Conservation (phyloP, 345 rosid genomes). For the Citrus unshiu region DNA sequence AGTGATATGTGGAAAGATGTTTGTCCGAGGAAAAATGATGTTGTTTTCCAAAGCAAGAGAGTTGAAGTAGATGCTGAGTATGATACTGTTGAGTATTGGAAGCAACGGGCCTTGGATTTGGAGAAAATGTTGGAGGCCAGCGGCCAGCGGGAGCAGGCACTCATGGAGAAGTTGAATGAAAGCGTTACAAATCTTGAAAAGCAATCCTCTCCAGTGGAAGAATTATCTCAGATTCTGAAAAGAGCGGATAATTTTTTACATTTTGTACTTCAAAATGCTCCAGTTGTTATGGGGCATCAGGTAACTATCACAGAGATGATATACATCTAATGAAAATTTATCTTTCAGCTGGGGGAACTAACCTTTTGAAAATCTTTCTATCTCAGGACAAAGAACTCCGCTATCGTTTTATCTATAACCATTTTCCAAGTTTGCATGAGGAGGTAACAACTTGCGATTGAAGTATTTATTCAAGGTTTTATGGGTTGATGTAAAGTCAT, state of each 20-base stretch:
- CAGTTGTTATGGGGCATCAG: constrained; percentile 94
- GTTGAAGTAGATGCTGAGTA: constrained; percentile 69
- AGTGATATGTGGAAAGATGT: constrained; percentile 45
- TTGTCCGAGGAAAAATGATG: constrained; percentile 50
- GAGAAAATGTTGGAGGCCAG: constrained; percentile 77
- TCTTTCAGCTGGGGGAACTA: constrained; percentile 10
- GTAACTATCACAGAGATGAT: constrained; percentile 24
- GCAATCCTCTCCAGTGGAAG: constrained; percentile 80
- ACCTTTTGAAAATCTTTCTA: not conserved
- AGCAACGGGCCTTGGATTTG: constrained; percentile 51
- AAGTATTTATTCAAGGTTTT: constrained; percentile 22
- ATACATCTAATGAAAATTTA: not conserved
- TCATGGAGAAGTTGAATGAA: constrained; percentile 67
- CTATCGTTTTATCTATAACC: constrained; percentile 89
- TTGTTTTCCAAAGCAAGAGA: constrained; percentile 46
- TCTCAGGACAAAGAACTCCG: constrained; percentile 90
- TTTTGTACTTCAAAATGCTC: constrained; percentile 90
- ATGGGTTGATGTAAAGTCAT: not conserved
- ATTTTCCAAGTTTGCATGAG: constrained; percentile 79
- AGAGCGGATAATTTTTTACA: constrained; percentile 94
- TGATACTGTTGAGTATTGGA: constrained; percentile 76
- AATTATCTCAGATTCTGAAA: constrained; percentile 70
- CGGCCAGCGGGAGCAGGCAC: constrained; percentile 62
- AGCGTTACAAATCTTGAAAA: constrained; percentile 61
- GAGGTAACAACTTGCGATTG: constrained; percentile 45